Evolutionary conservation across 306 rosid genomes (phyloP), one percentile per base, ranked within the genome.

Genomic region (Acacia confusa): DNA sequence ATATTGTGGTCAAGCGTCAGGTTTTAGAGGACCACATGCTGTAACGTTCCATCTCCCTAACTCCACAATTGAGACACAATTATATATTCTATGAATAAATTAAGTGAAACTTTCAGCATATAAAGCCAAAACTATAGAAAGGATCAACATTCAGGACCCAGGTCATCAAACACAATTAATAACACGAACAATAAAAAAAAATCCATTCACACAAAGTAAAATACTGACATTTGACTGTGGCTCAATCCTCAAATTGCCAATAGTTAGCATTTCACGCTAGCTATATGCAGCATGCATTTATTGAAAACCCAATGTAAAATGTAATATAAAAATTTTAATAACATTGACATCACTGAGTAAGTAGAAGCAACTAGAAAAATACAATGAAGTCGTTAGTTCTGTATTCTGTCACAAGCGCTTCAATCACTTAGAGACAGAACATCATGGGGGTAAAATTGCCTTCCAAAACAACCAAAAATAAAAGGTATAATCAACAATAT

Each of bases 351-450:
- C 58, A 19, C 28, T 13, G 7, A 38, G 75, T 58, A 61, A 36
- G 40, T 6, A 36, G 66, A 71, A 79, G 75, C 43, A 27, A 78
- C 45, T 28, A 70, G 73, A 81, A 81, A 34, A 52, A 27, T 73
- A 72, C 32, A 52, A 38, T 57, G 53, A 57, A 38, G 15, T 57
- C 70, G 63, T 47, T 60, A 28, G 76, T 70, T 75, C 32, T 60
- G 48, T 43, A 76, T 41, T 72, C 34, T 4, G 72, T 47, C 40
- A 60, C 25, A 40, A 60, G 36, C 68, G 61, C 60, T 61, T 52
- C 50, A 78, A 52, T 16, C 61, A 38, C 47, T 79, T 52, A 78
- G 67, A 50, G 44, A 70, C 67, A 79, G 79, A 78, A 71, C 47
- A 75, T 45, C 44, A 76, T 53, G 30, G 36, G 44, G 61, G 8